These are phyloP conservation scores for Elsinoe perseae DNA, from an alignment of 2,329 filamentous ascomycete species.

Conservation along the genomic window DNA sequence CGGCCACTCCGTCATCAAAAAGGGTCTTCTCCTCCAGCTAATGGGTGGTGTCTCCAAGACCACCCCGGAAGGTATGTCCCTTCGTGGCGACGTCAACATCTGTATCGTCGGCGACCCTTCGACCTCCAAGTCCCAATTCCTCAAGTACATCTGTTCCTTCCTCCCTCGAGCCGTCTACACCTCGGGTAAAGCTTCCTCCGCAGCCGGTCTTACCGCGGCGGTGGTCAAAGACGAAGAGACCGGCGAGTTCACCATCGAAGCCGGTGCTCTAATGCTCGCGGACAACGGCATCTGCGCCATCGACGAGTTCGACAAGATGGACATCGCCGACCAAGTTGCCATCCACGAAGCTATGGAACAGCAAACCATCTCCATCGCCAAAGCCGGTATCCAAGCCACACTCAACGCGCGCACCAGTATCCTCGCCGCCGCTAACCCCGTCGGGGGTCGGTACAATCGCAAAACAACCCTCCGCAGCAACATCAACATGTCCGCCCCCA, in stretches of 20 bases:
- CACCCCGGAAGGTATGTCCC: slow-evolving; percentile 87
- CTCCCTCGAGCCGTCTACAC: slow-evolving; percentile 96
- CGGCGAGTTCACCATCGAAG: slow-evolving; percentile 97
- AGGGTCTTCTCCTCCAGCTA: slow-evolving; percentile 84
- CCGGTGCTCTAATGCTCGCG: slow-evolving; percentile 93
- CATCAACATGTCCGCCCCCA: slow-evolving; percentile 97
- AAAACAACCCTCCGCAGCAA: slow-evolving; percentile 89
- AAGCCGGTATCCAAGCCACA: slow-evolving; percentile 95
- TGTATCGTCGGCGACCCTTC: slow-evolving; percentile 96
- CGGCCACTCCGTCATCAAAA: slow-evolving; percentile 95
- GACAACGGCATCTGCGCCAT: slow-evolving; percentile 97
- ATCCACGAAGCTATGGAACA: slow-evolving; percentile 99
- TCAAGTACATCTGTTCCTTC: slow-evolving; percentile 96
- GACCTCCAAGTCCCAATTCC: slow-evolving; percentile 94
- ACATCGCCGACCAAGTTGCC: slow-evolving; percentile 90
- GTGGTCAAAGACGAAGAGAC: slow-evolving; percentile 98
- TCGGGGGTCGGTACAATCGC: slow-evolving; percentile 93
- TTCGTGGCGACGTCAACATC: slow-evolving; percentile 97
- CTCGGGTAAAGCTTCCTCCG: slow-evolving; percentile 93
- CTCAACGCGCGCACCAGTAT: slow-evolving; percentile 93
- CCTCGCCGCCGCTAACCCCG: slow-evolving; percentile 90
- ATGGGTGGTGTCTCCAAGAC: slow-evolving; percentile 93
- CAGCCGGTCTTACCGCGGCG: slow-evolving; percentile 91
- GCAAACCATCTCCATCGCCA: slow-evolving; percentile 97
- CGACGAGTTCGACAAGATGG: slow-evolving; percentile 99